Base-by-base conservation (phyloP, 805 yeast species). In the Ogataea dorogensis region DNA sequence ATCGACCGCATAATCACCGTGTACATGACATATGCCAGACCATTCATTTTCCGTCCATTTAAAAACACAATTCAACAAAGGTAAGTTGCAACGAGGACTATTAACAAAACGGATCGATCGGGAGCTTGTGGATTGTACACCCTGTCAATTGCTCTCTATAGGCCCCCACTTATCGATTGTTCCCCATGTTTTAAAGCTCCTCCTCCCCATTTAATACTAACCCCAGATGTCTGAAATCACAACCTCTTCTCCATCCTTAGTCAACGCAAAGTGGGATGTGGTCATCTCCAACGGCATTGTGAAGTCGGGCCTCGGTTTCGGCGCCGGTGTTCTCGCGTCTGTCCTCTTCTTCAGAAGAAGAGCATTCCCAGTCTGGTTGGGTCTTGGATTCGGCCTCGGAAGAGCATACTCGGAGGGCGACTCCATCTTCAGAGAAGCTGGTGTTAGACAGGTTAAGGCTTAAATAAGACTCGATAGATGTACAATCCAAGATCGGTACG, bases 321-420 rank as follows among this genome's bases (percentile, higher is more conserved):
- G 98, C 47, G 93, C 82, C 29, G 99, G 99, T 66, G 95, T 93
- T 21, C 75, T 91, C 41, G 85, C 94, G 28, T 86, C 96, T 7
- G 94, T 89, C 28, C 65, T 93, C 42, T 67, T 93, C 40, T 93
- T 93, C 73, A 86, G 75, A 64, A 86, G 98, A 73, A 81, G 98
- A 66, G 75, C 96, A 7, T 93, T 88, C 79, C 98, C 98, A 37
- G 98, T 91, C 27, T 89, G 97, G 95, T 66, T 91, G 44, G 98
- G 98, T 49, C 68, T 88, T 47, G 99, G 99, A 24, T 91, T 93
- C 56, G 99, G 99, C 50, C 75, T 89, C 45, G 99, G 99, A 49
- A 83, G 96, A 71, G 96, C 96, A 36, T 93, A 88, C 66, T 80
- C 98, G 43, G 99, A 93, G 70, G 98, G 98, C 44, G 98, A 93